Evolutionary conservation across 2,329 filamentous ascomycete species (phyloP), one percentile per base, ranked within the genome.

Genomic region (Aspergillus aculeatus): DNA sequence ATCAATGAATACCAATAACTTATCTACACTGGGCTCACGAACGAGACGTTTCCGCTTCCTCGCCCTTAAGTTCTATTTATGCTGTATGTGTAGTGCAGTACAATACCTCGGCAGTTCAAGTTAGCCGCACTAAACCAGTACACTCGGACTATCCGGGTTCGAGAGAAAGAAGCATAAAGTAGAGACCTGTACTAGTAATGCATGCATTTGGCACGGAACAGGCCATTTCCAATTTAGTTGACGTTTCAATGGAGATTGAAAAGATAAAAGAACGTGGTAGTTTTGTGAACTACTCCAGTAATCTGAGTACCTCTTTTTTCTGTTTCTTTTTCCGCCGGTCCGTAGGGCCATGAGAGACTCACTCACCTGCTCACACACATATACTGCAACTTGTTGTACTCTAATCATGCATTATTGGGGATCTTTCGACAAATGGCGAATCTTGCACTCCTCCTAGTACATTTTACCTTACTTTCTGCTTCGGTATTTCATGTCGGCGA

Each of bases 341-440:
- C 29, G 19, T n/a, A 44, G 16, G 14, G 38, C 44, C 53, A 31
- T 47, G 53, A 23, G 32, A 55, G 12, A 32, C 38, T 14, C 52
- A 21, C 26, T 35, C 52, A 38, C 38, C 24, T 4, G 4, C 23
- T 23, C 23, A 23, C 23, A 31, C 52, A 55, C n/a, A 47, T 48
- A 12, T 47, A 29, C 26, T 29, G 26, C 26, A 29, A 29, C 9
- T 29, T 1, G n/a, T 9, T 49, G 11, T 48, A 44, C 31, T 47
- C 48, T 48, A 50, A 48, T 48, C 57, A 58, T 59, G 52, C 59
- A 60, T 59, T 58, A 53, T 57, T 58, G 57, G 54, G 48, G 48
- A n/a, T 16, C 16, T 19, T 19, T 7, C n/a, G n/a, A 14, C 38
- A 16, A 49, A 26, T 26, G 32, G 23, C 7, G 3, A 53, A 16